These are phyloP conservation scores for Cordyceps fumosorosea DNA, from an alignment of 2,329 filamentous ascomycete genomes.

Conservation along the genomic window DNA sequence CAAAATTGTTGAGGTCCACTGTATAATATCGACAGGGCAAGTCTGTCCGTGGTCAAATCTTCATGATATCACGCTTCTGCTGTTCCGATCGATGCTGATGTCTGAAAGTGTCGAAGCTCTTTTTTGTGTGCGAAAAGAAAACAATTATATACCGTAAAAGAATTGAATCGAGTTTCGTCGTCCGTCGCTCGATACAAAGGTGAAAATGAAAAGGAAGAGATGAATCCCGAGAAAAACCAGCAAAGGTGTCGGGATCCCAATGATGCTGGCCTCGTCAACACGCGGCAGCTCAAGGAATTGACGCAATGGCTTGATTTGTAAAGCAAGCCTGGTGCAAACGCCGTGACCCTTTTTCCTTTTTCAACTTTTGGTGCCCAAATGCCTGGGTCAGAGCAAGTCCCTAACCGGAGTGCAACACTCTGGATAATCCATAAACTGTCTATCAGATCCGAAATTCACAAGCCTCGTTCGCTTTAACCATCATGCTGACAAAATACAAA, in stretches of 20 bases:
- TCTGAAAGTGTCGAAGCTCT: slow-evolving; percentile 3
- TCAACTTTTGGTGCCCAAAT: slow-evolving; percentile 10
- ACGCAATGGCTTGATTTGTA: background rate
- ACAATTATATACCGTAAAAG: slow-evolving; percentile 9
- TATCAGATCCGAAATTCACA: slow-evolving; percentile 7
- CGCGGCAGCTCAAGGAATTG: background rate
- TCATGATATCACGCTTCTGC: slow-evolving; percentile 2
- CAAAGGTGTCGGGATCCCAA: background rate
- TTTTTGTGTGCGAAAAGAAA: background rate
- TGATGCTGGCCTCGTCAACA: background rate
- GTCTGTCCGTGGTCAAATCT: background rate
- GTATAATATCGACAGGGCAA: background rate
- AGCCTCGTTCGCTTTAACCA: slow-evolving; percentile 4
- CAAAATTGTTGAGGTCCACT: background rate
- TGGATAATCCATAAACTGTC: background rate
- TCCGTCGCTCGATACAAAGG: slow-evolving; percentile 1
- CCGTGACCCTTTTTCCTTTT: slow-evolving; percentile 2
- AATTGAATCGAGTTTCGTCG: slow-evolving; percentile 1
- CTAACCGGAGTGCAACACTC: background rate
- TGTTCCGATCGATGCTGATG: background rate
- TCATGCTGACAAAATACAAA: slow-evolving; percentile 10
- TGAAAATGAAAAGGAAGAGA: background rate
- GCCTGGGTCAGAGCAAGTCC: background rate
- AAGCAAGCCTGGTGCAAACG: slow-evolving; percentile 9
- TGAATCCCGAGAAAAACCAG: background rate